Evolutionary conservation across 108 stramenopile genomes (phyloP).

Genomic region (Asterionellopsis glacialis): DNA sequence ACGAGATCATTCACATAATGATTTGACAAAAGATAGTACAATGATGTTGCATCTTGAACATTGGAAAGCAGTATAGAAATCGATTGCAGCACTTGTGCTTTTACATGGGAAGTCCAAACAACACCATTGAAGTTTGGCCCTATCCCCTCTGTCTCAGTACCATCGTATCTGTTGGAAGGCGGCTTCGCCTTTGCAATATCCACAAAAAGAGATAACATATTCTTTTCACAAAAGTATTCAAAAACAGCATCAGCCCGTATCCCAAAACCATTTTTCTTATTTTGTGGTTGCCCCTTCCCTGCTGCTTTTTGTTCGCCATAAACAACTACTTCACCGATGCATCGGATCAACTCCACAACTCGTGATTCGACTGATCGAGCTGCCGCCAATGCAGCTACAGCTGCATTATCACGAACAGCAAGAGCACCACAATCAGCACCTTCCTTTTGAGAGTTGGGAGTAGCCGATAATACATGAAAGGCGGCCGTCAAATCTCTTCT

Average conservation of each 20-base stretch:
- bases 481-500: slow-evolving; percentile 20
- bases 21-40: slow-evolving; percentile 77
- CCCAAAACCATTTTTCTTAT: neutral
- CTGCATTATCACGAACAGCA: slow-evolving; percentile 25
- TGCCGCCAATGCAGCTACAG: slow-evolving; percentile 23
- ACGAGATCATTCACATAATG: slow-evolving; percentile 80
- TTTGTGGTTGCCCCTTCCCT: too few species aligned
- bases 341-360: slow-evolving; percentile 27
- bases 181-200: slow-evolving; percentile 59
- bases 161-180: slow-evolving; percentile 6
- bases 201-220: slow-evolving; percentile 62
- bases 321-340: slow-evolving; percentile 42
- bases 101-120: slow-evolving; percentile 61
- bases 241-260: slow-evolving; percentile 33
- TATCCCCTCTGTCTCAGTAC: slow-evolving; percentile 1
- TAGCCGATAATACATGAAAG: slow-evolving; percentile 40
- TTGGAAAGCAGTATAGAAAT: slow-evolving; percentile 56
- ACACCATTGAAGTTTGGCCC: slow-evolving; percentile 44
- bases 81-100: slow-evolving; percentile 68
- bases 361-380: slow-evolving; percentile 26
- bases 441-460: slow-evolving; percentile 30
- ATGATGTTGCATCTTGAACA: slow-evolving; percentile 32
- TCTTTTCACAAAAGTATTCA: slow-evolving; percentile 87
- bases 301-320: slow-evolving; percentile 6
- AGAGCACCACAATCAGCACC: slow-evolving; percentile 31